Percentiles rank a stretch among this genome's conserved stretches.
Conservation (phyloP, 345 rosid species). For the Citrus unshiu region DNA sequence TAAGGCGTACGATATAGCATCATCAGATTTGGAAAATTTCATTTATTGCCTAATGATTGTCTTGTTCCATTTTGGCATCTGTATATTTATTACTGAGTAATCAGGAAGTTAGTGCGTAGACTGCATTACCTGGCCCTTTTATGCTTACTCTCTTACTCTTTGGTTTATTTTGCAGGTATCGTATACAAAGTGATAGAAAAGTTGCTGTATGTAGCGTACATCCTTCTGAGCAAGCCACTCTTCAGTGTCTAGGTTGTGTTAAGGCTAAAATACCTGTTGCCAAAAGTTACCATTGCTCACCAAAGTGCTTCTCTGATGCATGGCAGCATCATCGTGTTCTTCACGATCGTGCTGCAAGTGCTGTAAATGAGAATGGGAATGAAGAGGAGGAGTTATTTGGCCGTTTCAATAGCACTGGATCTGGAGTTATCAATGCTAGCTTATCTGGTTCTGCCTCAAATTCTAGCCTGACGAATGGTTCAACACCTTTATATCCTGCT, state of each 20-base stretch:
- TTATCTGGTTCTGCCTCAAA: slow-evolving; percentile 68
- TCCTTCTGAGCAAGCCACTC: slow-evolving; percentile 82
- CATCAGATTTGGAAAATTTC: background rate
- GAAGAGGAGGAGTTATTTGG: slow-evolving; percentile 90
- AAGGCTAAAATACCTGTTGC: slow-evolving; percentile 81
- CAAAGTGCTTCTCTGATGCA: slow-evolving; percentile 92
- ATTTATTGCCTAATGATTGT: background rate
- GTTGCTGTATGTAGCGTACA: slow-evolving; percentile 87
- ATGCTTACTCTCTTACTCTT: background rate
- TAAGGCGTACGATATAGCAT: background rate
- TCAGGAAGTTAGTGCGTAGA: background rate
- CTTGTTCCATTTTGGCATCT: slow-evolving; percentile 6
- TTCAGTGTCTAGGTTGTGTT: slow-evolving; percentile 88
- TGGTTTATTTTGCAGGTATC: slow-evolving; percentile 59
- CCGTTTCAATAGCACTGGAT: slow-evolving; percentile 74
- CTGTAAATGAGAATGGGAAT: slow-evolving; percentile 74
- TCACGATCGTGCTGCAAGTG: slow-evolving; percentile 91
- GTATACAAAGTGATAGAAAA: slow-evolving; percentile 89
- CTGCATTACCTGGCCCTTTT: background rate
- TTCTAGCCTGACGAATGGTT: slow-evolving; percentile 68
- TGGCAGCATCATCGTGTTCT: slow-evolving; percentile 98
- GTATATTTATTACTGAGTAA: background rate
- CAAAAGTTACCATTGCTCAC: slow-evolving; percentile 90
- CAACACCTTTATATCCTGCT: slow-evolving; percentile 66
- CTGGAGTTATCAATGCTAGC: slow-evolving; percentile 52